Evolutionary conservation across 805 yeast genomes (phyloP), one percentile per base, ranked within the genome.

Genomic region (Barnettozyma sucrosica): DNA sequence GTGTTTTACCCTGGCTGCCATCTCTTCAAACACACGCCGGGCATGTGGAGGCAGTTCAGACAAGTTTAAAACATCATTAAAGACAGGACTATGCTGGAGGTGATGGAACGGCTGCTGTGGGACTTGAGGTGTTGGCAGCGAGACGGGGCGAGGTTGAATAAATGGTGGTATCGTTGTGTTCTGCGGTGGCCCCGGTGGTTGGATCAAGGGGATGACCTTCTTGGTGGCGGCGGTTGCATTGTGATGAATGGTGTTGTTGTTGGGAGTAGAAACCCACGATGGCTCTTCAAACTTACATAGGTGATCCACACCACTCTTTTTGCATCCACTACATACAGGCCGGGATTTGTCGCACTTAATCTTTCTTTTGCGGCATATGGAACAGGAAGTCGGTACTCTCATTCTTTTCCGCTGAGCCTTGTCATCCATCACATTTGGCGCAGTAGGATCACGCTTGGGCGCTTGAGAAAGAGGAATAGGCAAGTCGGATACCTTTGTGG

Each of bases 201-300:
- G 37, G 16, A 34, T 34, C 23, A 20, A 34, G 3, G 37, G 37
- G 8, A 34, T 34, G 14, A 23, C n/a, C 32, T 13, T 28, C 7
- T 28, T 28, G 16, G 32, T 14, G 4, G 20, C 9, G 20, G 26
- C 11, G 23, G 10, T 16, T 9, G 7, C 4, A 16, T 21, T 30
- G 8, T 41, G 32, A 7, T n/a, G 23, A 14, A 19, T 37, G 38
- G 23, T 28, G 14, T 9, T 44, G 5, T 38, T 38, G 33, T 4
- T 8, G 5, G 8, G 72, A 73, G 2, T 70, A 64, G 39, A 61
- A 59, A 73, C 79, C 83, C 83, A 78, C 25, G 71, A 65, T 32
- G 81, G 83, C 49, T 76, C 80, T 57, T 78, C 70, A 48, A 76
- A 78, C 41, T 75, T 75, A 49, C 83, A 78, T 19, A 78, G 59